These are phyloP conservation scores for Chlamydomonas eustigma DNA, from an alignment of 139 green algal genomes.

Conservation along the genomic window DNA sequence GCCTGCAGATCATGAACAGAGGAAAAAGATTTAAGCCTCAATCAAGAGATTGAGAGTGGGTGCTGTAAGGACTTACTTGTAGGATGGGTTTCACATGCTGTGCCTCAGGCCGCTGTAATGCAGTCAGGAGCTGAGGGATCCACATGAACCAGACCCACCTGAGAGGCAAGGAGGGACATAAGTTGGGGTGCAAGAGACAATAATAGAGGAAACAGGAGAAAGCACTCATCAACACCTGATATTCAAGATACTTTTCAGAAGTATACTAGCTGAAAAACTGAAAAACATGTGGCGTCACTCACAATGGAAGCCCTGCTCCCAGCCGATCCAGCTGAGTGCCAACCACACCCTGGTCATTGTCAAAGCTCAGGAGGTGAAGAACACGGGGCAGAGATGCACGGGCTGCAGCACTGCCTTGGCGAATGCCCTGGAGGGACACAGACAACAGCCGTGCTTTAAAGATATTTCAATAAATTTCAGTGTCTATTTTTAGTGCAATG, in stretches of 20 bases:
- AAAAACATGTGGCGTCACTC: neutral
- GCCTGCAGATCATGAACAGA: neutral
- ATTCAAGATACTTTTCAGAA: too few species aligned
- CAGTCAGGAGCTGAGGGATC: constrained; percentile 85
- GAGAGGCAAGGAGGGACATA: too few species aligned
- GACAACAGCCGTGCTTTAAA: too few species aligned
- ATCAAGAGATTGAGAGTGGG: too few species aligned
- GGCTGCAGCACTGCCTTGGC: constrained; percentile 48
- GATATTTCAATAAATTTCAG: too few species aligned
- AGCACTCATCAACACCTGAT: too few species aligned
- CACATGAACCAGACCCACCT: constrained; percentile 89
- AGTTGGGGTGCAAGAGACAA: too few species aligned
- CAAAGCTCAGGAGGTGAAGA: constrained; percentile 84
- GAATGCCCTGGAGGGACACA: constrained; percentile 51
- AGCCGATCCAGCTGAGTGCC: constrained; percentile 11
- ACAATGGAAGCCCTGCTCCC: neutral
- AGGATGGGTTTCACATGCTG: constrained; percentile 62
- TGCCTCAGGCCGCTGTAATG: constrained; percentile 77
- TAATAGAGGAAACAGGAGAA: too few species aligned
- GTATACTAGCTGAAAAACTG: too few species aligned
- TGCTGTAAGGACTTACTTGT: too few species aligned
- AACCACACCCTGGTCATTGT: constrained; percentile 49
- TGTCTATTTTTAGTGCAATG: too few species aligned
- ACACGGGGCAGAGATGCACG: constrained; percentile 74
- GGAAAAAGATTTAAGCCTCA: too few species aligned